These are phyloP conservation scores for Sphenostylis stenocarpa DNA, from an alignment of 306 rosid genomes.

Conservation along the genomic window DNA sequence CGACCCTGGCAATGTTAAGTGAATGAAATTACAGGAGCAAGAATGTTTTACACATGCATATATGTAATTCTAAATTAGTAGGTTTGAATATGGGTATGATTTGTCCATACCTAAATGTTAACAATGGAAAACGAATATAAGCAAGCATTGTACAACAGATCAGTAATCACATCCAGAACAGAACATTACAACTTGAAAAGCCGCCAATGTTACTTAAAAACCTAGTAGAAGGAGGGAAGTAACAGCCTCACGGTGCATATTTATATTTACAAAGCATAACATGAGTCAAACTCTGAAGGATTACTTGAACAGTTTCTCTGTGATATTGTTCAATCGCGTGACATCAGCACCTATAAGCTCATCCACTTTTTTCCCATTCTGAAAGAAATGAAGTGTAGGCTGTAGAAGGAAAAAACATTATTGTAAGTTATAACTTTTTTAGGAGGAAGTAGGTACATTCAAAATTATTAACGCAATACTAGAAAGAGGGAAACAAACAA, in stretches of 20 bases:
- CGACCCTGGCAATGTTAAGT: neutral
- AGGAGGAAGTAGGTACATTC: neutral
- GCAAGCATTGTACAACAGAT: conserved; percentile 19
- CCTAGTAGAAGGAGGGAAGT: neutral
- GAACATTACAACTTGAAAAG: conserved; percentile 5
- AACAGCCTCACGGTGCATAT: neutral
- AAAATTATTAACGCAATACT: conserved; percentile 10
- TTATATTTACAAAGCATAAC: conserved; percentile 11
- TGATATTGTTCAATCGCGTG: conserved; percentile 46
- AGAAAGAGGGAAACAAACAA: conserved; percentile 9
- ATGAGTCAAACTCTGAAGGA: conserved; percentile 13
- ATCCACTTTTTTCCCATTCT: conserved; percentile 65
- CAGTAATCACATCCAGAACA: conserved; percentile 2
- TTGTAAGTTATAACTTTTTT: neutral
- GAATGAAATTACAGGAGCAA: neutral
- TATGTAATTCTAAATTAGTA: neutral
- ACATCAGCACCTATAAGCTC: conserved; percentile 74
- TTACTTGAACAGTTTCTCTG: conserved; percentile 76
- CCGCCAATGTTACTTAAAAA: conserved; percentile 1
- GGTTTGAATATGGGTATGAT: neutral
- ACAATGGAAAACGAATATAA: neutral
- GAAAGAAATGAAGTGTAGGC: conserved; percentile 87
- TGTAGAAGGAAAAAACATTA: conserved; percentile 44
- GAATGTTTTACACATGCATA: neutral
- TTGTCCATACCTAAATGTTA: neutral